Conservation (phyloP, 768 basidiomycete genomes). For the Mycena maculata region DNA sequence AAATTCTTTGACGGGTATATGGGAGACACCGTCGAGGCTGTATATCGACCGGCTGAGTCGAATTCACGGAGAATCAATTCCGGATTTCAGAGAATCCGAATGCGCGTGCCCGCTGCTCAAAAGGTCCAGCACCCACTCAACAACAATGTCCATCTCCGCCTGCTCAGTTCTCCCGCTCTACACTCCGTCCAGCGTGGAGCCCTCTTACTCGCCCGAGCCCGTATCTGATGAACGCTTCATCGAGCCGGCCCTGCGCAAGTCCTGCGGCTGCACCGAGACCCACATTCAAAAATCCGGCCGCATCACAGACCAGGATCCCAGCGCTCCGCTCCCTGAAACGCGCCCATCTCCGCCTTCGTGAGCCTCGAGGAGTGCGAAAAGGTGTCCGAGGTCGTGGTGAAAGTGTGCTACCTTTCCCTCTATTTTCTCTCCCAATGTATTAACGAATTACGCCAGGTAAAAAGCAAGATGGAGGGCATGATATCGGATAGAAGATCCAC, state of each 20-base stretch:
- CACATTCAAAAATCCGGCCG: conserved; percentile 54
- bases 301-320: conserved; percentile 59
- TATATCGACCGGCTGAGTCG: too few relatives aligned
- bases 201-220: conserved; percentile 67
- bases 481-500: conserved; percentile 50
- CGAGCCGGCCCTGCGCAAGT: conserved; percentile 55
- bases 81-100: too few relatives aligned
- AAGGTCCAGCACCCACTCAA: too few relatives aligned
- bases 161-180: conserved; percentile 58
- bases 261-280: conserved; percentile 45
- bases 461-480: conserved; percentile 53
- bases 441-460: conserved; percentile 45
- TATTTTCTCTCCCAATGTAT: background rate
- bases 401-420: conserved; percentile 45
- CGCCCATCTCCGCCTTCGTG: conserved; percentile 55
- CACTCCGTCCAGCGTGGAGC: conserved; percentile 63
- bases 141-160: conserved; percentile 21
- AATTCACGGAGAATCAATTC: too few relatives aligned
- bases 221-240: conserved; percentile 63
- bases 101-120: too few relatives aligned
- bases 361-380: conserved; percentile 52
- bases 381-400: conserved; percentile 55
- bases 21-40: too few relatives aligned
- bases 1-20: too few relatives aligned
- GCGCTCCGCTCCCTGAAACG: conserved; percentile 50